Evolutionary conservation across 805 yeast genomes (phyloP).

Genomic region (Candida berthetii): DNA sequence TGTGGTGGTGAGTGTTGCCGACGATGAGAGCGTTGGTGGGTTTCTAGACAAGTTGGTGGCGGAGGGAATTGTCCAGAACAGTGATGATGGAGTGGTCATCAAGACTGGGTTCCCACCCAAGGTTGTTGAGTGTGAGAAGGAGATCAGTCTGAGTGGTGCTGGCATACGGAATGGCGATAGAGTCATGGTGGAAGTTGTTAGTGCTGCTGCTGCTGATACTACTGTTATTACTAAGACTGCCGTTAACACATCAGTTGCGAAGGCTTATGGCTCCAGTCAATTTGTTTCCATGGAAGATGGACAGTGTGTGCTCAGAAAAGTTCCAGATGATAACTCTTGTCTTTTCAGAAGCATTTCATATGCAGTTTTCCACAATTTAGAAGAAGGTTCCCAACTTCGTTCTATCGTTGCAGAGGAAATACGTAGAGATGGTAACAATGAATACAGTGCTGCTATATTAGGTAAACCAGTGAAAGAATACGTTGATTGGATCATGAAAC

Average conservation of each 20-base stretch:
- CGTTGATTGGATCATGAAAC: conserved; percentile 51
- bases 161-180: conserved; percentile 59
- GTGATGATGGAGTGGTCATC: conserved; percentile 17
- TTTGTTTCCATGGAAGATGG: conserved; percentile 13
- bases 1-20: conserved; percentile 29
- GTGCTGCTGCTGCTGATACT: too few relatives aligned
- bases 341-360: conserved; percentile 61
- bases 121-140: conserved; percentile 25
- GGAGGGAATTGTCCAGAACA: conserved; percentile 2
- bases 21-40: conserved; percentile 27
- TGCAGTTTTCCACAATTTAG: conserved; percentile 36
- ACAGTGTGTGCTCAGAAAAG: conserved; percentile 43
- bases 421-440: conserved; percentile 26
- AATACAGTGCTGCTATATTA: conserved; percentile 50
- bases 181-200: conserved; percentile 28
- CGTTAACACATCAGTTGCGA: too few relatives aligned
- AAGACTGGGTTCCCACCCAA: conserved; percentile 62
- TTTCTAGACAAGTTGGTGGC: conserved; percentile 18
- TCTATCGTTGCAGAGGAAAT: conserved; percentile 44
- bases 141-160: conserved; percentile 25
- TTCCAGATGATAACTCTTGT: conserved; percentile 78
- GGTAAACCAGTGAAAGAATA: conserved; percentile 47
- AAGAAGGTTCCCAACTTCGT: conserved; percentile 43
- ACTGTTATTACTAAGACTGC: too few relatives aligned
- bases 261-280: neutral